Base-by-base conservation (phyloP, 306 rosid genomes). In the Fragaria vesca region DNA sequence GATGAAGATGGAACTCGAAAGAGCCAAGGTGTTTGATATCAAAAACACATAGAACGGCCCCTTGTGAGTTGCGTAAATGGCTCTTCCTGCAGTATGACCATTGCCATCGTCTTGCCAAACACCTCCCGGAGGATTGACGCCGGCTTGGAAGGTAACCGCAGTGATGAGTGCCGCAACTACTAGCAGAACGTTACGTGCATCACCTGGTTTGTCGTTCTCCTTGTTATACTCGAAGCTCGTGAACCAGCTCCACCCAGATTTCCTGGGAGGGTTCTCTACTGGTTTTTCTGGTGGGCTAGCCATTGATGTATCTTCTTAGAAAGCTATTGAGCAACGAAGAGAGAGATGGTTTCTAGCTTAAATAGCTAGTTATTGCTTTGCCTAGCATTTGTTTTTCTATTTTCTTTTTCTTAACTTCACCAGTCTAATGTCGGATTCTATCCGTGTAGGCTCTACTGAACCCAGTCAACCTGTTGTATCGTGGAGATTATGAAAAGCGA, bases 101-200 rank as follows among this genome's bases (percentile, higher is more conserved):
- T 36, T 2, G 0, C 0, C 0, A 17, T 2, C 10, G 5, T 86
- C 81, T 62, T 87, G 85, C 90, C 90, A 84, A 45, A 87, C 81
- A 1, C 90, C 88, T n/a, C 88, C 88, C 2, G 83, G 88, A 40
- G 83, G 88, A 9, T 75, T 83, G 10, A 86, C 70, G 1, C 84
- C 84, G 2, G 84, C 89, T 75, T 86, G 86, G 75, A 81, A 83
- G 18, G 88, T 80, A 38, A 78, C 88, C 3, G 85, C 78, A 2
- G 88, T 68, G 66, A 84, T 79, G 55, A 84, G 78, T 0, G 88
- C 76, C 21, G 74, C 79, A 3, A 87, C 58, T 4, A 82, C 40
- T 0, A 87, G 74, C 62, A 84, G 72, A 60, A 81, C 77, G 24
- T 74, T 81, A 12, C 80, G 66, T 1, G 58, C 50, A 8, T 84